Base-by-base conservation (phyloP, 2,329 filamentous ascomycete genomes). In the Paecilomyces sp. region DNA sequence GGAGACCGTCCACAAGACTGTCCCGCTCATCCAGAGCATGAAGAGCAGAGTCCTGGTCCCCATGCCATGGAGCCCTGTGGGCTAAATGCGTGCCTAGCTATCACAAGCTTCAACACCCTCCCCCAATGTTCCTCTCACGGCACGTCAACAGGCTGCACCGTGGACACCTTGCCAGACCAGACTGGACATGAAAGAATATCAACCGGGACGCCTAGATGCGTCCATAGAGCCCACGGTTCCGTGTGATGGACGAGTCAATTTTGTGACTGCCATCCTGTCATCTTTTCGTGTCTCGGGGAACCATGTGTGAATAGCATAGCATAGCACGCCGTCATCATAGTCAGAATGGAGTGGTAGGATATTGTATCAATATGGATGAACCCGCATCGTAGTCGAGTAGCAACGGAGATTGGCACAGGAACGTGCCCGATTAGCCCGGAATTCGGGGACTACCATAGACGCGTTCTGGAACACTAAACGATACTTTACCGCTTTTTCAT, bases 1-100 rank as follows among this genome's bases (percentile, higher is more conserved):
- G 57, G 91, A 97, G 71, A 97, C 93, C 25, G 94, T 97, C 41
- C 94, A 99, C 81, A 97, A 96, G 84, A 99, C 94, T 1, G 94
- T 99, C 54, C 94, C 94, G 33, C 83, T 99, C 64, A 99, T 99
- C 69, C 92, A 97, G 80, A 87, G 81, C 60, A 99, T 99, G 94
- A 91, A 94, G 84, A 96, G 91, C 71, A 85, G 90, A 68, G 92
- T 99, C 68, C 76, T 99, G 71, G 88, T 97, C 62, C 91, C 94
- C 12, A 92, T 97, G 88, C 90, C 92, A 8, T 99, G 94, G 94
- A 96, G 91, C 63, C 92, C 94, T 3, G 91, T 97, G 62, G 88
- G 88, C 63, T 96, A 82, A 74, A 62, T n/a, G 1, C 24, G 25
- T 13, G 59, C 28, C 15, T 13, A 22, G 8, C 53, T 25, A 5